phyloP scores from a whole-genome alignment of 495 filamentous ascomycete genomes.

The Platismatia glauca region DNA sequence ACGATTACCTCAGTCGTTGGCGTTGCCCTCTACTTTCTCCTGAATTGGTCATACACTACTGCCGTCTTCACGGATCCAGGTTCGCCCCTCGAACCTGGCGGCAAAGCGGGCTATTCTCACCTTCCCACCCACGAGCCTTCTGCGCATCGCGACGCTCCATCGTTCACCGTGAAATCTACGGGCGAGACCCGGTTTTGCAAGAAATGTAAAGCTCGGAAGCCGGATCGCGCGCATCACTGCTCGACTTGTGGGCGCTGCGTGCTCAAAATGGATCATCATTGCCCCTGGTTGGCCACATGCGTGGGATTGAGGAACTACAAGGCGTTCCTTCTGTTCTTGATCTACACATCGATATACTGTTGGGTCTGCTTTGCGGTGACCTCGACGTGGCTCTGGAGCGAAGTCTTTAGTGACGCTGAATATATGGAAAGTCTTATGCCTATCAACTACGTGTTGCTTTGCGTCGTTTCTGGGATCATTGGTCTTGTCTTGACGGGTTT shows the following conservation, averaged over 20 bases:
- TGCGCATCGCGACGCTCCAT: constrained; percentile 40
- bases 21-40: constrained; percentile 62
- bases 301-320: constrained; percentile 94
- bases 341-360: constrained; percentile 84
- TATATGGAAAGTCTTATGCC: constrained; percentile 65
- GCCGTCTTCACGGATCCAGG: constrained; percentile 92
- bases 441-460: constrained; percentile 81
- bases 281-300: constrained; percentile 94
- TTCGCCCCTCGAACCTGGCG: constrained; percentile 46
- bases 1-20: constrained; percentile 47
- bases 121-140: constrained; percentile 55
- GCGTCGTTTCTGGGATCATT: constrained; percentile 82
- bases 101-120: constrained; percentile 46
- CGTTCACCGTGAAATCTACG: constrained; percentile 81
- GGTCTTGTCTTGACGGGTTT: constrained; percentile 82
- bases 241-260: constrained; percentile 87
- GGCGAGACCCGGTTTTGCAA: constrained; percentile 87
- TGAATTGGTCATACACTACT: constrained; percentile 79
- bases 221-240: constrained; percentile 95
- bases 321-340: constrained; percentile 84
- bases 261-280: constrained; percentile 99
- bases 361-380: constrained; percentile 68
- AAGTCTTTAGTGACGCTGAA: constrained; percentile 58
- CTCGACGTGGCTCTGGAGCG: constrained; percentile 67
- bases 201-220: constrained; percentile 89